Evolutionary conservation across 2,329 filamentous ascomycete species (phyloP).

Genomic region (Claviceps sp.): DNA sequence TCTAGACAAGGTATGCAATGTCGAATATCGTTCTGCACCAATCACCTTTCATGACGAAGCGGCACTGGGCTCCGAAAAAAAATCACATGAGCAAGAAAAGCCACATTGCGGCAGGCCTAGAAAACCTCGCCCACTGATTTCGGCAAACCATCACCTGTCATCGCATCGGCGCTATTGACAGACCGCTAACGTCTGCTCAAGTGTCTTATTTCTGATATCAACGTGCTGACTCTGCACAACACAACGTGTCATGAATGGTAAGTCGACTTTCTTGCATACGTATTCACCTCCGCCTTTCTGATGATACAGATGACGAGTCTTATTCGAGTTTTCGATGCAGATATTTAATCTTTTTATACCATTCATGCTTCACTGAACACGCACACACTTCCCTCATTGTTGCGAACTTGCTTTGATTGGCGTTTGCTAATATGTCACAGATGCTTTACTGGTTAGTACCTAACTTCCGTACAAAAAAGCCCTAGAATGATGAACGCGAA

Average conservation of each 20-base stretch:
- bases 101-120: conserved; percentile 97
- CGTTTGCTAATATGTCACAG: conserved; percentile 11
- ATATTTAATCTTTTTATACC: conserved; percentile 52
- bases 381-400: background rate
- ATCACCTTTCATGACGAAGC: conserved; percentile 56
- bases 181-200: background rate
- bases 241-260: background rate
- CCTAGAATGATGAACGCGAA: conserved; percentile 67
- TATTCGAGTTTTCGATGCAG: conserved; percentile 61
- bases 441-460: conserved; percentile 11
- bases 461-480: conserved; percentile 4
- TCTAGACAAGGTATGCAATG: conserved; percentile 22
- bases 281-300: background rate
- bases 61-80: conserved; percentile 96
- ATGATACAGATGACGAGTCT: conserved; percentile 56
- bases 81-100: conserved; percentile 61
- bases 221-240: background rate
- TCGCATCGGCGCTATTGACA: background rate
- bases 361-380: conserved; percentile 54
- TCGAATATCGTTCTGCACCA: conserved; percentile 8
- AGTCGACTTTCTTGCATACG: background rate
- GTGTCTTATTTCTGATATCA: background rate
- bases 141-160: conserved; percentile 9
- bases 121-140: conserved; percentile 98
- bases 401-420: conserved; percentile 1